Conservation (phyloP, 495 filamentous ascomycete genomes). For the Ramalina peruviana region DNA sequence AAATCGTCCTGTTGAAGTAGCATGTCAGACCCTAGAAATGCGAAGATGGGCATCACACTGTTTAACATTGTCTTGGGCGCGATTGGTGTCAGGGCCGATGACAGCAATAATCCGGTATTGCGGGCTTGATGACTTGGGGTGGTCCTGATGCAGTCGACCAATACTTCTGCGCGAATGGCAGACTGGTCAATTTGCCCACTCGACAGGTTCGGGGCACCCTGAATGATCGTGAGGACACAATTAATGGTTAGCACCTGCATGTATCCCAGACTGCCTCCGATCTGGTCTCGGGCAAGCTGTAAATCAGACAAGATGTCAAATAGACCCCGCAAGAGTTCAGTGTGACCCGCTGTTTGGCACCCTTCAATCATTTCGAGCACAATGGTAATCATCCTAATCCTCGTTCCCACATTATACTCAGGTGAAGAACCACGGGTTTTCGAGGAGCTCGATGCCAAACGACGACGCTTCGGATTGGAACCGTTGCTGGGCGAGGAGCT, state of each 20-base stretch:
- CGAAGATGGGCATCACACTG: conserved; percentile 97
- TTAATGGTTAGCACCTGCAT: conserved; percentile 66
- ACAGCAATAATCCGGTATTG: conserved; percentile 77
- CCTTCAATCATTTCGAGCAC: conserved; percentile 78
- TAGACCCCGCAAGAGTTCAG: conserved; percentile 57
- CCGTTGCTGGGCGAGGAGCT: conserved; percentile 48
- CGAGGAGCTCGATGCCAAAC: conserved; percentile 53
- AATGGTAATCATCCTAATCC: conserved; percentile 63
- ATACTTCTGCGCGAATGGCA: conserved; percentile 66
- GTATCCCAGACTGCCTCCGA: conserved; percentile 69
- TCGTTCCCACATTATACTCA: conserved; percentile 41
- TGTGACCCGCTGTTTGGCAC: conserved; percentile 55
- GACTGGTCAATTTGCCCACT: conserved; percentile 46
- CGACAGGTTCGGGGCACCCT: conserved; percentile 42
- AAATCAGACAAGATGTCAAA: conserved; percentile 76
- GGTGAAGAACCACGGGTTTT: conserved; percentile 28
- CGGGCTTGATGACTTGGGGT: conserved; percentile 82
- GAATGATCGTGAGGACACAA: conserved; percentile 64
- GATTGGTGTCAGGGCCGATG: conserved; percentile 67
- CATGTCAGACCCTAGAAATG: conserved; percentile 84
- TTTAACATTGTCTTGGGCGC: conserved; percentile 82
- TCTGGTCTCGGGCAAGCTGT: conserved; percentile 58
- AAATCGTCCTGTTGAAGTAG: conserved; percentile 87
- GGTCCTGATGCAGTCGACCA: conserved; percentile 82
- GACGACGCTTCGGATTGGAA: conserved; percentile 57